These are phyloP conservation scores for Rhodomyrtus psidioides DNA, from an alignment of 441 rosid species.

Conservation along the genomic window DNA sequence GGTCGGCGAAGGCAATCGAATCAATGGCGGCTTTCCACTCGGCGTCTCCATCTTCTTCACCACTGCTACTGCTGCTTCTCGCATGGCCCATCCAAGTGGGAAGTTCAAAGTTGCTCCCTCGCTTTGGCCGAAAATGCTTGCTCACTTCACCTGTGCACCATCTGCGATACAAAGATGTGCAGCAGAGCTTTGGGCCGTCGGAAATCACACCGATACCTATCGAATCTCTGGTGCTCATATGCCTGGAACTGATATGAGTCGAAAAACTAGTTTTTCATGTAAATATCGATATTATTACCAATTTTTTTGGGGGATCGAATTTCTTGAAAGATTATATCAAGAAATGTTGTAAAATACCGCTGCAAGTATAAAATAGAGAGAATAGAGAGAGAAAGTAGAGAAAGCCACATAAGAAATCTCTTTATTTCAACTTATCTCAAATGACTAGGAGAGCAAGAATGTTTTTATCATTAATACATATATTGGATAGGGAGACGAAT, in stretches of 20 bases:
- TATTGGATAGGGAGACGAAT: too few relatives aligned
- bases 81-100: not conserved
- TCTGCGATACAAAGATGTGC: not conserved
- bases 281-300: not conserved
- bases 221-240: not conserved
- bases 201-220: not conserved
- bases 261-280: not conserved
- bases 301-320: not conserved
- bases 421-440: too few relatives aligned
- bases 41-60: conserved; percentile 64
- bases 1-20: conserved; percentile 47
- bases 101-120: not conserved
- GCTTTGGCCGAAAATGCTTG: not conserved
- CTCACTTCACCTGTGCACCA: not conserved
- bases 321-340: too few relatives aligned
- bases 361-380: too few relatives aligned
- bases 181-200: not conserved
- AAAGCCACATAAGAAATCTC: too few relatives aligned
- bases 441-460: too few relatives aligned
- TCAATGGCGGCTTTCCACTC: conserved; percentile 75
- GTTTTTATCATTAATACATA: too few relatives aligned
- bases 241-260: not conserved
- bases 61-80: conserved; percentile 32
- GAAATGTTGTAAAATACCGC: too few relatives aligned
- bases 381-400: too few relatives aligned